Conservation (phyloP, 1,139 yeast genomes). For the Debaryomyces psychrophilus region DNA sequence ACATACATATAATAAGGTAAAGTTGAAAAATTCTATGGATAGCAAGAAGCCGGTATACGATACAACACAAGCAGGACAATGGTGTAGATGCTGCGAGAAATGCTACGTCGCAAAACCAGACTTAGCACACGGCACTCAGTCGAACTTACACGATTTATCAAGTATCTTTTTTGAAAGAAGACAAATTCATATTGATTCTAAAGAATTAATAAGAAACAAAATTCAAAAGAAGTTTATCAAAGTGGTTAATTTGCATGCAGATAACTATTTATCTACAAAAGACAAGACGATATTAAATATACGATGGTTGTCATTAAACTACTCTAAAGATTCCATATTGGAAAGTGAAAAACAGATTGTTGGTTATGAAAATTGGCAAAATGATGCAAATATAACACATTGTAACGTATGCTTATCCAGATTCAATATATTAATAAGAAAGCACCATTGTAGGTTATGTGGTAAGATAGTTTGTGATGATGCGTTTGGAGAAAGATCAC, state of each 20-base stretch:
- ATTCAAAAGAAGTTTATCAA: slow-evolving; percentile 67
- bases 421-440: slow-evolving; percentile 65
- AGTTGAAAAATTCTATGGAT: slow-evolving; percentile 40
- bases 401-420: slow-evolving; percentile 67
- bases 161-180: slow-evolving; percentile 45
- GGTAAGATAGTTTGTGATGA: slow-evolving; percentile 84
- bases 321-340: slow-evolving; percentile 11
- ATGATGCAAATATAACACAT: slow-evolving; percentile 49
- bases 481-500: slow-evolving; percentile 32
- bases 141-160: slow-evolving; percentile 53
- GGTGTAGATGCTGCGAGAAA: slow-evolving; percentile 69
- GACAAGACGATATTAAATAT: slow-evolving; percentile 9
- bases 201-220: slow-evolving; percentile 54
- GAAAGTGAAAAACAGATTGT: slow-evolving; percentile 56
- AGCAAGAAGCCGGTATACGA: slow-evolving; percentile 40
- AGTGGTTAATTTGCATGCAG: slow-evolving; percentile 30
- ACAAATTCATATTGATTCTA: slow-evolving; percentile 39
- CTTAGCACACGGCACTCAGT: slow-evolving; percentile 40
- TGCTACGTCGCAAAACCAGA: slow-evolving; percentile 67
- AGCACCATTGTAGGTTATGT: slow-evolving; percentile 88
- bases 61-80: slow-evolving; percentile 47
- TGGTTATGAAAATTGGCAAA: slow-evolving; percentile 61
- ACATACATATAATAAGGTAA: slow-evolving; percentile 61
- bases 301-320: slow-evolving; percentile 7
- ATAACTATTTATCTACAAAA: slow-evolving; percentile 19